A percentile compares a stretch with the other conserved stretches of the same genome.
Conservation (phyloP, 371 early-diverging fungal species). For the Mortierella sp. region DNA sequence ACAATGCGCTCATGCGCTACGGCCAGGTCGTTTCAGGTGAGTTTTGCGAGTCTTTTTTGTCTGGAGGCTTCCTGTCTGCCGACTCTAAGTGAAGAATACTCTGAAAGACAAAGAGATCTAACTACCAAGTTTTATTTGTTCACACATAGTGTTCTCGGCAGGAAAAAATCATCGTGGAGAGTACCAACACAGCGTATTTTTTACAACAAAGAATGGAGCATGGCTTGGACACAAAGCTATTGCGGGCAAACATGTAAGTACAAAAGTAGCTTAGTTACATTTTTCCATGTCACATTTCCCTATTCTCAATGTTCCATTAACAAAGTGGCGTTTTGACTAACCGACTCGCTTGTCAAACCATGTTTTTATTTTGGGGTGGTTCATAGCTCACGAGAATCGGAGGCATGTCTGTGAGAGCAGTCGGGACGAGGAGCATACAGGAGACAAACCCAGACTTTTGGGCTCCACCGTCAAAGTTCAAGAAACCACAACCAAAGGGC, state of each 20-base stretch:
- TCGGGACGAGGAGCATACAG: not conserved
- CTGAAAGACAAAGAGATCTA: too few relatives aligned
- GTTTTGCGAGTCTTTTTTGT: not conserved
- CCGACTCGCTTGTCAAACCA: not conserved
- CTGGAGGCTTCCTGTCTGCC: not conserved
- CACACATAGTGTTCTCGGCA: not conserved
- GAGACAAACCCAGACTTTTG: conserved; percentile 17
- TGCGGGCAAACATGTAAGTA: not conserved
- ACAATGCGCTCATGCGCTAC: not conserved
- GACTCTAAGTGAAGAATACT: too few relatives aligned
- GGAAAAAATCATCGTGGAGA: not conserved
- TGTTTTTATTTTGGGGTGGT: not conserved
- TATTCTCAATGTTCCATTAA: not conserved
- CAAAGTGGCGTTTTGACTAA: not conserved
- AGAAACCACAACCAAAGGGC: conserved; percentile 21
- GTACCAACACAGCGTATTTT: not conserved
- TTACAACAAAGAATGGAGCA: not conserved
- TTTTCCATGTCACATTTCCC: not conserved
- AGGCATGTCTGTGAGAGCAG: not conserved
- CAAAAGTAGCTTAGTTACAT: not conserved
- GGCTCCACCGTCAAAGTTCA: conserved; percentile 3
- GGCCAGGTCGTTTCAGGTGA: not conserved
- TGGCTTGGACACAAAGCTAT: not conserved
- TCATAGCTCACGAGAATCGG: not conserved
- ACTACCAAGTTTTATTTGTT: too few relatives aligned